Conservation (phyloP, 768 basidiomycete genomes). For the Postia placenta region DNA sequence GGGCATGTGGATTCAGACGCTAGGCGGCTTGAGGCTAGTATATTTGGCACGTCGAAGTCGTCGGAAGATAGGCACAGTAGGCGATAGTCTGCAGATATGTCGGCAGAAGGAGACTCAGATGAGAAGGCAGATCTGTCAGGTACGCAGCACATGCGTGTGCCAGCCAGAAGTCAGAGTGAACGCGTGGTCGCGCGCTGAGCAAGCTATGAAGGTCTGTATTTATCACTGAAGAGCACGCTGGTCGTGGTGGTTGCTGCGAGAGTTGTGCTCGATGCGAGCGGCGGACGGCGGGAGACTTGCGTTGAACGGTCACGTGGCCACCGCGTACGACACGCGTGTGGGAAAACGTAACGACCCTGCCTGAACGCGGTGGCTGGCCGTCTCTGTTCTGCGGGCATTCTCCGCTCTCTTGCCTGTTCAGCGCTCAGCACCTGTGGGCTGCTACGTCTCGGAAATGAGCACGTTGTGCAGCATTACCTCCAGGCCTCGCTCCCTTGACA, state of each 20-base stretch:
- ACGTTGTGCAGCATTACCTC: no score
- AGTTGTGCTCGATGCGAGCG: background rate
- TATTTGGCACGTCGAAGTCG: background rate
- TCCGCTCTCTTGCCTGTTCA: background rate
- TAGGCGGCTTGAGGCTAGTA: background rate
- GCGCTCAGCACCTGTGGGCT: no score
- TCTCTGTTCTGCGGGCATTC: background rate
- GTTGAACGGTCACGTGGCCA: conserved; percentile 15
- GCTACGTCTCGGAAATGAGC: no score
- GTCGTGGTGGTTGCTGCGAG: background rate
- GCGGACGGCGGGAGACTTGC: background rate
- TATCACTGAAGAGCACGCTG: no score
- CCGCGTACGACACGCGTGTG: conserved; percentile 4
- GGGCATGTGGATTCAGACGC: background rate
- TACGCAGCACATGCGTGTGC: no score
- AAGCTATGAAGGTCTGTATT: no score
- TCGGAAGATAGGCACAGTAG: background rate
- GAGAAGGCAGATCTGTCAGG: no score
- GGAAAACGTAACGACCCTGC: background rate
- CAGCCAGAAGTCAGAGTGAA: no score
- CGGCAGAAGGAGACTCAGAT: no score
- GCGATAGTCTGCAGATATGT: no score
- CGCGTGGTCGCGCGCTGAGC: no score
- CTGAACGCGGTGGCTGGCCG: background rate
- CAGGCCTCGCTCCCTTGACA: no score